These are phyloP conservation scores for Kodamaea suecica DNA, from an alignment of 1,139 yeast genomes.

Conservation along the genomic window DNA sequence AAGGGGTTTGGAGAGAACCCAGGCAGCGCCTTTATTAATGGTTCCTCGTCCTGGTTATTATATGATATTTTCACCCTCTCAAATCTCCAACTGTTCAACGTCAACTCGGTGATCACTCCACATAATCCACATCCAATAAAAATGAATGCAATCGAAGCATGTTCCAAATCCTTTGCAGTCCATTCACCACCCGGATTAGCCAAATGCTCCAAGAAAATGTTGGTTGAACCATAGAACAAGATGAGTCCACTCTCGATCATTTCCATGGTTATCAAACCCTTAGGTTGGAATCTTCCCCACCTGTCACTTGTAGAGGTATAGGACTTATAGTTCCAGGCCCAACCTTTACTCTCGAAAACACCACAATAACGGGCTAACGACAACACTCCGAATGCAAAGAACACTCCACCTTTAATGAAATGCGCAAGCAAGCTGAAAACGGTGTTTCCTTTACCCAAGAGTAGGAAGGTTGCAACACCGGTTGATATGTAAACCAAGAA, in stretches of 20 bases:
- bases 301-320: slow-evolving; percentile 21
- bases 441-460: slow-evolving; percentile 61
- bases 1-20: slow-evolving; percentile 88
- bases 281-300: slow-evolving; percentile 46
- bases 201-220: slow-evolving; percentile 85
- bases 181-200: slow-evolving; percentile 72
- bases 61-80: slow-evolving; percentile 26
- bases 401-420: slow-evolving; percentile 93
- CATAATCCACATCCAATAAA: slow-evolving; percentile 89
- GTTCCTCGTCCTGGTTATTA: slow-evolving; percentile 25
- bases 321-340: slow-evolving; percentile 84
- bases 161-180: slow-evolving; percentile 93
- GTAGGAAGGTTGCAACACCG: slow-evolving; percentile 71
- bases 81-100: slow-evolving; percentile 48
- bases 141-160: slow-evolving; percentile 92
- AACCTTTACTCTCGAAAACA: slow-evolving; percentile 67
- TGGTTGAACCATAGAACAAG: slow-evolving; percentile 83
- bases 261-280: slow-evolving; percentile 75
- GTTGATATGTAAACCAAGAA: slow-evolving; percentile 61
- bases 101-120: slow-evolving; percentile 76
- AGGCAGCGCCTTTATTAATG: slow-evolving; percentile 51
- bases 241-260: slow-evolving; percentile 75
- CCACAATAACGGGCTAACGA: slow-evolving; percentile 87
- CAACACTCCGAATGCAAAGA: slow-evolving; percentile 69
- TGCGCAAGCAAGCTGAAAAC: slow-evolving; percentile 89